phyloP scores from a whole-genome alignment of 2,329 filamentous ascomycete species.

The Arthrinium phaeospermum region DNA sequence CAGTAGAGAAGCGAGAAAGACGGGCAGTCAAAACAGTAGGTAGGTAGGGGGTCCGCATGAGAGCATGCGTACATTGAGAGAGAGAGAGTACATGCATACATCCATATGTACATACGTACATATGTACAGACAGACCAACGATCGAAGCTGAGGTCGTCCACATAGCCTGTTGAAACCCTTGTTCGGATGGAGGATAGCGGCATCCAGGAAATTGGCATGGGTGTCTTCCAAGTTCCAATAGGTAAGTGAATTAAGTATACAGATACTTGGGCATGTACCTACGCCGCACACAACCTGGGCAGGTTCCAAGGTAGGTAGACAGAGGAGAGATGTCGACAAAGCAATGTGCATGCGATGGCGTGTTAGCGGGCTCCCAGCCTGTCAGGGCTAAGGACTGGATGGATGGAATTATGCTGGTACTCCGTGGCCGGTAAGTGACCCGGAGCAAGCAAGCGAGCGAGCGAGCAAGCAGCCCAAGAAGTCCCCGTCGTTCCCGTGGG shows the following conservation, averaged over 20 bases:
- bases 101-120: not conserved
- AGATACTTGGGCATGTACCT: slow-evolving; percentile 9
- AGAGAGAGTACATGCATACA: not conserved
- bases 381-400: not conserved
- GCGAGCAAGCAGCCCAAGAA: slow-evolving; percentile 3
- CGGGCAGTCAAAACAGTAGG: not conserved
- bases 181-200: slow-evolving; percentile 15
- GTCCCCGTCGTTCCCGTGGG: slow-evolving; percentile 7
- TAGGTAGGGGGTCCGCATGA: not conserved
- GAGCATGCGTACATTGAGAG: not conserved
- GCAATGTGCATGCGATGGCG: slow-evolving; percentile 17
- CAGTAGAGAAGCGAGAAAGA: not conserved
- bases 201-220: slow-evolving; percentile 12
- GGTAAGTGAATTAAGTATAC: not conserved
- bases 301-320: not conserved
- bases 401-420: not conserved
- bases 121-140: not conserved
- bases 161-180: slow-evolving; percentile 15
- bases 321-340: not conserved
- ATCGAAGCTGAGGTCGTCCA: slow-evolving; percentile 13
- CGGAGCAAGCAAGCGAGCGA: not conserved
- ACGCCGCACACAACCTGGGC: not conserved
- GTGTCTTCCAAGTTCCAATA: slow-evolving; percentile 8
- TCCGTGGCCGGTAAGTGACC: slow-evolving; percentile 9
- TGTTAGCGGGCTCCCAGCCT: not conserved